Percentiles rank a stretch among this genome's conserved stretches.
phyloP scores from a whole-genome alignment of 208 protist genomes.

The Trypanosoma lewisi region DNA sequence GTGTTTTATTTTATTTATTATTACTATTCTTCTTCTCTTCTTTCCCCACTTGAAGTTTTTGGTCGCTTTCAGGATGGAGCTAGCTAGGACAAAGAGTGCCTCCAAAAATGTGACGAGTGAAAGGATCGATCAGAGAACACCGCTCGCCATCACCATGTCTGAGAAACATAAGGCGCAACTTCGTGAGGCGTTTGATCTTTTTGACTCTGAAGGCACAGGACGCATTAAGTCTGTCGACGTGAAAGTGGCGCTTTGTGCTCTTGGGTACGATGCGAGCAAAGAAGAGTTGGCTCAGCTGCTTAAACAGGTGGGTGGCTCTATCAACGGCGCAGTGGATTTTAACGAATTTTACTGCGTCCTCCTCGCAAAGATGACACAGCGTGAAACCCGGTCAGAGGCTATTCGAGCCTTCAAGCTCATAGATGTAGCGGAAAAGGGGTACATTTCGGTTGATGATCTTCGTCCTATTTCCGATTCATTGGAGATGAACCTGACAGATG shows the following conservation, averaged over 20 bases:
- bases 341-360: conserved; percentile 90
- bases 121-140: conserved; percentile 27
- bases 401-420: conserved; percentile 93
- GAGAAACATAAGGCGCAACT: conserved; percentile 87
- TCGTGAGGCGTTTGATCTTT: conserved; percentile 95
- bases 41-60: conserved; percentile 16
- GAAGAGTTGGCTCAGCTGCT: conserved; percentile 85
- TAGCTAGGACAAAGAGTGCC: conserved; percentile 11
- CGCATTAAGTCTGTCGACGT: conserved; percentile 84
- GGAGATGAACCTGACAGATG: conserved; percentile 94
- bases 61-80: conserved; percentile 14
- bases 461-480: conserved; percentile 89
- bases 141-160: conserved; percentile 54
- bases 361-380: conserved; percentile 75
- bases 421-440: conserved; percentile 89
- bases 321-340: conserved; percentile 74
- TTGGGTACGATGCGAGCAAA: conserved; percentile 94
- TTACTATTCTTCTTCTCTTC: conserved; percentile 16
- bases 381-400: conserved; percentile 81
- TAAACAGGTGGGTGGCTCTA: conserved; percentile 57
- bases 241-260: conserved; percentile 91
- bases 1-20: conserved; percentile 20
- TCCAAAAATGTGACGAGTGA: conserved; percentile 2
- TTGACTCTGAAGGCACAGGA: conserved; percentile 92
- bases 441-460: conserved; percentile 95